phyloP scores from a whole-genome alignment of 345 rosid species.

The Eutrema yunnanense region DNA sequence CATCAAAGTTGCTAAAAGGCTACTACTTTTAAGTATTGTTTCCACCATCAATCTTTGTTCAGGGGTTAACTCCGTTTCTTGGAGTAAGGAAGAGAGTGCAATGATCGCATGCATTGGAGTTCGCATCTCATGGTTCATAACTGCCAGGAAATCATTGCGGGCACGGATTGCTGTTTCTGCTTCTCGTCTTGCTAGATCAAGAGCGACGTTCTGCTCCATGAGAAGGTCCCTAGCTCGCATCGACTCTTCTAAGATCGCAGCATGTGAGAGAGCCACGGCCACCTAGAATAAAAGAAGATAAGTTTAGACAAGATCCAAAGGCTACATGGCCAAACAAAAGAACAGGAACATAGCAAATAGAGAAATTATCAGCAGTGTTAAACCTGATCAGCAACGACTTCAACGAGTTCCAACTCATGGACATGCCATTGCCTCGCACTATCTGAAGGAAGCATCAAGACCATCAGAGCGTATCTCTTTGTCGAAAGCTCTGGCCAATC shows the following conservation, averaged over 20 bases:
- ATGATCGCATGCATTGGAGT: constrained; percentile 98
- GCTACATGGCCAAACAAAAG: not conserved
- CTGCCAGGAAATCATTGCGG: constrained; percentile 95
- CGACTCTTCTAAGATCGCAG: constrained; percentile 96
- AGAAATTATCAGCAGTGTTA: not conserved
- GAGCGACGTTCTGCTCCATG: constrained; percentile 92
- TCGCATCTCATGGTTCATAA: constrained; percentile 99
- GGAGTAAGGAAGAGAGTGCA: constrained; percentile 95
- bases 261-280: constrained; percentile 97
- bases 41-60: constrained; percentile 98
- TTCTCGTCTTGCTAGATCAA: constrained; percentile 86
- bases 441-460: constrained; percentile 94
- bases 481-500: constrained; percentile 99
- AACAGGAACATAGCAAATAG: not conserved
- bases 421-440: constrained; percentile 99
- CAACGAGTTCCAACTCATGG: constrained; percentile 95
- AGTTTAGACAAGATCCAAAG: not conserved
- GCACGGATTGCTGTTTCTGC: constrained; percentile 97
- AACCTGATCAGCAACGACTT: constrained; percentile 99
- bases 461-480: constrained; percentile 92
- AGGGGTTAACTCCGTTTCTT: constrained; percentile 88
- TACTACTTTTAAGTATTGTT: constrained; percentile 90
- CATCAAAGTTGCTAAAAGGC: constrained; percentile 78
- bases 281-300: constrained; percentile 45
- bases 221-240: constrained; percentile 98